phyloP scores from a whole-genome alignment of 1,284 basidiomycete genomes.

The Thelephora terrestris region DNA sequence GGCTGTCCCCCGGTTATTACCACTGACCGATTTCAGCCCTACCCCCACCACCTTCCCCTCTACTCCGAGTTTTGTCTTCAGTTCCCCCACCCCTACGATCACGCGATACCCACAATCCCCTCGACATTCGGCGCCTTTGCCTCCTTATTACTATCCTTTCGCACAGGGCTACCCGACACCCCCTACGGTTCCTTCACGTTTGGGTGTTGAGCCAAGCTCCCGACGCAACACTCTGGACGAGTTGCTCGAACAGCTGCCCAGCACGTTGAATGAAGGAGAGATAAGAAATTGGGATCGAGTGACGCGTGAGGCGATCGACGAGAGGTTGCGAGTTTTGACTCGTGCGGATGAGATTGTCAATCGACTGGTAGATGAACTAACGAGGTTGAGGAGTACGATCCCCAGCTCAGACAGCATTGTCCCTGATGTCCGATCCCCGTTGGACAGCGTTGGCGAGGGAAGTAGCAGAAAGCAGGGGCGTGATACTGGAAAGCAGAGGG shows the following conservation, averaged over 20 bases:
- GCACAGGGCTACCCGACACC: neutral
- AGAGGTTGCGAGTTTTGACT: constrained; percentile 67
- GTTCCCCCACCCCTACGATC: constrained; percentile 5
- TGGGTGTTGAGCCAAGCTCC: no score
- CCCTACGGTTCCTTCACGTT: neutral
- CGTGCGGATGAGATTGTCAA: constrained; percentile 61
- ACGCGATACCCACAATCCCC: neutral
- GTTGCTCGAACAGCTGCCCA: constrained; percentile 31
- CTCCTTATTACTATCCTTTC: neutral
- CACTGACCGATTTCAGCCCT: no score
- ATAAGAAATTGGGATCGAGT: constrained; percentile 48
- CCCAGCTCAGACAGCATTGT: neutral
- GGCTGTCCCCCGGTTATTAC: neutral
- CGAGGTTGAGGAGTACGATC: constrained; percentile 60
- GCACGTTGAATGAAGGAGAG: constrained; percentile 47
- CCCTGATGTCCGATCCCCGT: no score
- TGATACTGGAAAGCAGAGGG: neutral
- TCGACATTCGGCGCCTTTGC: neutral
- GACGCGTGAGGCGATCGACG: constrained; percentile 74
- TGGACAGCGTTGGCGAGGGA: neutral
- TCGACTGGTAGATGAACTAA: constrained; percentile 67
- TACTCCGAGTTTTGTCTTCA: neutral
- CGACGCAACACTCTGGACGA: no score
- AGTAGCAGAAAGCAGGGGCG: neutral
- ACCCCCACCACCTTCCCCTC: no score